A percentile compares a stretch with the other conserved stretches of the same genome.
These are phyloP conservation scores for Hibiscus syriacus DNA, from an alignment of 345 rosid genomes.

Conservation along the genomic window DNA sequence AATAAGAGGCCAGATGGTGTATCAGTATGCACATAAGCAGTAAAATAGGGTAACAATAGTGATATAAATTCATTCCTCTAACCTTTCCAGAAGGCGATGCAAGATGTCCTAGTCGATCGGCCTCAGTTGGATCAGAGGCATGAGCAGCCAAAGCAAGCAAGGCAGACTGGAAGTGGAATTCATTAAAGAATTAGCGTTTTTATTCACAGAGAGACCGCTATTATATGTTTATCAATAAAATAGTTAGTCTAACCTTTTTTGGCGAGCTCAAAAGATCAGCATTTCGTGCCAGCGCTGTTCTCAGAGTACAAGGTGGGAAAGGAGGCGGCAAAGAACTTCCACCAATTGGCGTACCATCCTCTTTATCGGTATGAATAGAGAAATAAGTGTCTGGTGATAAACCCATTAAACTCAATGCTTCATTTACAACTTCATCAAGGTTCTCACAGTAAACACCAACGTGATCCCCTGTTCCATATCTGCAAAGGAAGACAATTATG, in stretches of 20 bases:
- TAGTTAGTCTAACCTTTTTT: slow-evolving; percentile 54
- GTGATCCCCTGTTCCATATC: slow-evolving; percentile 69
- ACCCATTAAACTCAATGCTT: slow-evolving; percentile 60
- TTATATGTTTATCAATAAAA: slow-evolving; percentile 3
- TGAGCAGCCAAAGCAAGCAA: slow-evolving; percentile 90
- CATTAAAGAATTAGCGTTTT: neutral
- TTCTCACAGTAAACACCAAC: slow-evolving; percentile 87
- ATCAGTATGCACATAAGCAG: neutral
- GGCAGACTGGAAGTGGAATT: slow-evolving; percentile 49
- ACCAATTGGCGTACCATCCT: slow-evolving; percentile 73
- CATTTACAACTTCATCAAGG: slow-evolving; percentile 70
- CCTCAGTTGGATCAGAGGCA: slow-evolving; percentile 84
- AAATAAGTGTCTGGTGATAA: slow-evolving; percentile 74
- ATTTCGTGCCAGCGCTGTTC: slow-evolving; percentile 68
- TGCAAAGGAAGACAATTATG: slow-evolving; percentile 25
- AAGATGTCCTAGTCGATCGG: slow-evolving; percentile 66
- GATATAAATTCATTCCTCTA: slow-evolving; percentile 1
- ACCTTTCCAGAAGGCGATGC: slow-evolving; percentile 98
- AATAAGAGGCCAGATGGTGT: slow-evolving; percentile 5
- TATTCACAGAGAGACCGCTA: neutral
- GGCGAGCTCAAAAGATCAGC: slow-evolving; percentile 91
- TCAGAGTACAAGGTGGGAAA: slow-evolving; percentile 71
- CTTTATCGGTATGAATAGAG: slow-evolving; percentile 76
- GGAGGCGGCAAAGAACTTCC: slow-evolving; percentile 83
- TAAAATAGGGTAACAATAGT: neutral